These are phyloP conservation scores for Diospyros kaki DNA, from an alignment of 148 eudicot genomes.

Conservation along the genomic window DNA sequence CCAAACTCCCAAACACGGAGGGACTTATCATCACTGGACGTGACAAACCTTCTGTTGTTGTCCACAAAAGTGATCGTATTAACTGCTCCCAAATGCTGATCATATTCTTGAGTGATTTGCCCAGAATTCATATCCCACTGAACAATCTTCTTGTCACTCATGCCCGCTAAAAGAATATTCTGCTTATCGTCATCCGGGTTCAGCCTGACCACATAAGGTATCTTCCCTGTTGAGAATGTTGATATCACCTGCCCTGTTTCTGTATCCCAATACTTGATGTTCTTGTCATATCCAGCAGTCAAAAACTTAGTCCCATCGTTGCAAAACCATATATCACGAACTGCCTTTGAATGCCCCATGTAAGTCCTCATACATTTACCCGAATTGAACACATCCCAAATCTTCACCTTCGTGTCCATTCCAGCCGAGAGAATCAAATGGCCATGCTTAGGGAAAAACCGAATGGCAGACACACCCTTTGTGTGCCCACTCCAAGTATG, in stretches of 20 bases:
- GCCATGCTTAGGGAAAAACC: constrained; percentile 85
- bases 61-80: constrained; percentile 96
- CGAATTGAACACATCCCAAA: constrained; percentile 88
- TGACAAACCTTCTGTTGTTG: constrained; percentile 87
- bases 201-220: constrained; percentile 90
- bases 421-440: constrained; percentile 90
- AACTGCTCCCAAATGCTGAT: constrained; percentile 95
- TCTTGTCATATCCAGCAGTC: constrained; percentile 92
- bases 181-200: constrained; percentile 98
- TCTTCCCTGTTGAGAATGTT: constrained; percentile 83
- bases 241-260: constrained; percentile 94
- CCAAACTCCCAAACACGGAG: constrained; percentile 97
- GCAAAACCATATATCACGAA: constrained; percentile 78
- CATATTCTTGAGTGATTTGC: constrained; percentile 93
- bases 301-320: constrained; percentile 90
- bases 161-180: constrained; percentile 87
- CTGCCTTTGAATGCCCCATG: constrained; percentile 90
- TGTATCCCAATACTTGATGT: constrained; percentile 95
- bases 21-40: constrained; percentile 94
- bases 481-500: constrained; percentile 99
- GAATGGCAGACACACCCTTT: constrained; percentile 80
- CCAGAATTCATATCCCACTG: constrained; percentile 94
- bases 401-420: constrained; percentile 86
- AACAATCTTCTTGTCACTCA: constrained; percentile 97
- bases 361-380: constrained; percentile 98